Evolutionary conservation across 306 rosid genomes (phyloP), one percentile per base, ranked within the genome.

Genomic region (Cyamopsis tetragonoloba): DNA sequence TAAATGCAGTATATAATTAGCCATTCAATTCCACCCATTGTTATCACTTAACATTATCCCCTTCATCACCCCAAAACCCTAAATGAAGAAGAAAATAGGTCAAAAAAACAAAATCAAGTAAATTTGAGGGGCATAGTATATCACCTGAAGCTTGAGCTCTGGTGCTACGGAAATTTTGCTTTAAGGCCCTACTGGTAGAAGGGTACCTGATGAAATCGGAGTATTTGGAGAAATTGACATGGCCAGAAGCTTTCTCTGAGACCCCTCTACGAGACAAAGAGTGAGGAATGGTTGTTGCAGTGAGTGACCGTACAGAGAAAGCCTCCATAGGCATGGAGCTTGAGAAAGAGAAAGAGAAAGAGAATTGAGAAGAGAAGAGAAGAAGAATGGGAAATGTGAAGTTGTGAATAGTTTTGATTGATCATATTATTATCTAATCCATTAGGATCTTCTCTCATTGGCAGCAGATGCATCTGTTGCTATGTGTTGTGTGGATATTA

Each of bases 101-200:
- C n/a, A n/a, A n/a, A n/a, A n/a, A n/a, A n/a, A n/a, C n/a, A n/a
- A n/a, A n/a, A n/a, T n/a, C n/a, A n/a, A n/a, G n/a, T n/a, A n/a
- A n/a, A n/a, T n/a, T n/a, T n/a, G n/a, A 8, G 47, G 17, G 58
- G 74, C 12, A 50, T 24, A 10, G 30, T 10, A 2, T 14, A 71
- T 61, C 69, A 89, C 98, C 87, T 42, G 96, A 84, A 74, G 86
- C 84, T 78, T 86, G 93, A 78, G 88, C 83, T 73, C 69, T 74
- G 59, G 6, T 34, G 77, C 47, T 4, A 32, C 18, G 37, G 28
- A 67, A 2, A 35, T 49, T 74, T 41, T 48, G 77, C 9, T 23
- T 69, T 28, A 62, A 59, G 54, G 67, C 42, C 17, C 18, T 55
- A 24, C 70, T 32, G 72, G 76, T 15, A 71, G 3, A 50, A 20